A percentile compares a stretch with the other conserved stretches of the same genome.
These are phyloP conservation scores for Wallacemonas sp. DNA, from an alignment of 208 protist species.

Conservation along the genomic window DNA sequence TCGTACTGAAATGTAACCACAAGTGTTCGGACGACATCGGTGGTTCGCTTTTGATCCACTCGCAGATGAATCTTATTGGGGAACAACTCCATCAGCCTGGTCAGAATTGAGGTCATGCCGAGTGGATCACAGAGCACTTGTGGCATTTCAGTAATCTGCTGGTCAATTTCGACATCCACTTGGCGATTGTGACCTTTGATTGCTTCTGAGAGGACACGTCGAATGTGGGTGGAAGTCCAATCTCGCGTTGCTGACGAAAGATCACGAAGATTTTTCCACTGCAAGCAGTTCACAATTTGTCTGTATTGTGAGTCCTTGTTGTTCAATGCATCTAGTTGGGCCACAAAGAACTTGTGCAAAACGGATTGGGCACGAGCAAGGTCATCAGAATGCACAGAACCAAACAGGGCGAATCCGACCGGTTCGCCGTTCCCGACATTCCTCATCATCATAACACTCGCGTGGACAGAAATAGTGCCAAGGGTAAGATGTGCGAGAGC, in stretches of 20 bases:
- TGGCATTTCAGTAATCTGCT: conserved; percentile 49
- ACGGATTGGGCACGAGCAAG: conserved; percentile 45
- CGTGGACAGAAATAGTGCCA: conserved; percentile 49
- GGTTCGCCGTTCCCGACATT: conserved; percentile 36
- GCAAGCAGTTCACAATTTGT: conserved; percentile 57
- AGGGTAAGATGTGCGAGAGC: conserved; percentile 52
- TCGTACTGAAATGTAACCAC: conserved; percentile 57
- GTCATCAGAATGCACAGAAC: conserved; percentile 51
- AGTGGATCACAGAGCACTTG: conserved; percentile 49
- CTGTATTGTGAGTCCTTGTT: conserved; percentile 37
- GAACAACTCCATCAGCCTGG: conserved; percentile 47
- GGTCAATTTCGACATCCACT: conserved; percentile 53
- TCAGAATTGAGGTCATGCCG: conserved; percentile 37
- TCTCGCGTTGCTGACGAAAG: conserved; percentile 38
- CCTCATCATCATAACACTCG: conserved; percentile 38
- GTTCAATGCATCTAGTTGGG: conserved; percentile 34
- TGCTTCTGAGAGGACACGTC: conserved; percentile 48
- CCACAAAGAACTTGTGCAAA: conserved; percentile 59
- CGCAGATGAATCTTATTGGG: conserved; percentile 53
- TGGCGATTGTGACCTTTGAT: conserved; percentile 47
- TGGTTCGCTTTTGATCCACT: conserved; percentile 53
- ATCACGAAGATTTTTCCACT: conserved; percentile 61
- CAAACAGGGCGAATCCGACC: conserved; percentile 51
- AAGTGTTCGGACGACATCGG: conserved; percentile 55
- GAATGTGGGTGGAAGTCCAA: conserved; percentile 49